phyloP scores from a whole-genome alignment of 2,329 filamentous ascomycete genomes.

The Aspergillus ochraceoroseus region DNA sequence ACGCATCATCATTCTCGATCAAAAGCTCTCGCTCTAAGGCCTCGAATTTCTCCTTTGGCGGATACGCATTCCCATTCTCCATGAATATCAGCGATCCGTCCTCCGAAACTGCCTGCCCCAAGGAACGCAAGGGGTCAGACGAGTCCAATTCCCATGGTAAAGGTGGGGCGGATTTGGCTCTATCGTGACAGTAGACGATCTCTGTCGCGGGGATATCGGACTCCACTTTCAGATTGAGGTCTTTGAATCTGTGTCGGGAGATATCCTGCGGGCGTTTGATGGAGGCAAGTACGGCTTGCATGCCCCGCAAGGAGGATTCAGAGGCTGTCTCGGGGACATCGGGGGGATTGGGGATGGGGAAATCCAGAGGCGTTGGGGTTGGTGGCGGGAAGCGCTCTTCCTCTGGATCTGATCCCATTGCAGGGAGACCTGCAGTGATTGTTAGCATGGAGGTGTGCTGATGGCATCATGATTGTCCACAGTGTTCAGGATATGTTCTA shows the following conservation, averaged over 20 bases:
- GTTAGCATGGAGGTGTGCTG: conserved; percentile 23
- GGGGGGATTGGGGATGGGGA: conserved; percentile 46
- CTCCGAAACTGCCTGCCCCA: conserved; percentile 3
- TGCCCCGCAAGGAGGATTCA: conserved; percentile 33
- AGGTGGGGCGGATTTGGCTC: conserved; percentile 36
- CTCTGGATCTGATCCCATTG: conserved; percentile 33
- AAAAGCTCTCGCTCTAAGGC: conserved; percentile 49
- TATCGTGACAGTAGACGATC: conserved; percentile 36
- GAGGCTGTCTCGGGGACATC: conserved; percentile 33
- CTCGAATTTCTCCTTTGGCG: conserved; percentile 48
- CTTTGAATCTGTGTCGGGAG: conserved; percentile 35
- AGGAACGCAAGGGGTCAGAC: conserved; percentile 9
- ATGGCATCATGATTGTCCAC: not conserved
- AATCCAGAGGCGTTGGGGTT: conserved; percentile 49
- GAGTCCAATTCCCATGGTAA: conserved; percentile 33
- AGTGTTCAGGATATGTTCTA: too few species aligned
- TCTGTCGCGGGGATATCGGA: conserved; percentile 33
- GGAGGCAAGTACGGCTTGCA: conserved; percentile 44
- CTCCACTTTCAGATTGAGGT: conserved; percentile 41
- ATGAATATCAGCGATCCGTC: conserved; percentile 30
- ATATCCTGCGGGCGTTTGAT: conserved; percentile 42
- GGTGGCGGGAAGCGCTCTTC: conserved; percentile 48
- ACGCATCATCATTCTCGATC: conserved; percentile 54
- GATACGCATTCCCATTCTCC: conserved; percentile 49
- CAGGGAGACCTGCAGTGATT: conserved; percentile 27